Base-by-base conservation (phyloP, 345 rosid genomes). In the Zanthoxylum bungeanum region DNA sequence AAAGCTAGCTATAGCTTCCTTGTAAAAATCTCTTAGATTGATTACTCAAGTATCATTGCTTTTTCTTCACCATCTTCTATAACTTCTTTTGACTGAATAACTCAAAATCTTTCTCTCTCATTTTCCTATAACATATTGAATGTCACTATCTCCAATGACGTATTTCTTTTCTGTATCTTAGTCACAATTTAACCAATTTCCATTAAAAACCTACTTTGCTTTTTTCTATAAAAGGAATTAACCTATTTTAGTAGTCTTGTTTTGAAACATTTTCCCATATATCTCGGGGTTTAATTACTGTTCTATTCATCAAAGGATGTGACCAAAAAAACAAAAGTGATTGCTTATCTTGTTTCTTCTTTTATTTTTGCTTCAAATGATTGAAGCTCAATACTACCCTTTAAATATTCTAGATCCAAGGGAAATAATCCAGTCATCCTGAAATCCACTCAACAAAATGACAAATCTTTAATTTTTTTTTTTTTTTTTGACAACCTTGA, bases 21-120 rank as follows among this genome's bases (percentile, higher is more conserved):
- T 40, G 52, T 14, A 73, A 70, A 75, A 40, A 69, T 77, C 76
- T 64, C 57, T 19, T 55, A 6, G 78, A 68, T 64, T 34, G 61
- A 70, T 44, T 44, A 4, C 77, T 77, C 80, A 63, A 72, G 52
- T 46, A 28, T 7, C 2, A 30, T 33, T 58, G 55, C 77, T 78
- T 82, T 73, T 82, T 73, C 71, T 74, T 75, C 79, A 71, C 79
- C 42, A 46, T 73, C 75, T 80, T 69, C 82, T 31, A 66, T 71
- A 51, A 64, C 75, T 76, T 79, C 87, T 85, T 83, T 85, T 85
- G 89, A 85, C 86, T 81, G 84, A 75, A 84, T 76, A 52, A 25
- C 36, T 64, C 52, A 46, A 31, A 30, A n/a, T 24, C 10, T 27
- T 27, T 10, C 21, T 27, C 39, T 62, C 76, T 60, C 60, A 42